Conservation (phyloP, 2,329 filamentous ascomycete species). For the Curvularia lunata region DNA sequence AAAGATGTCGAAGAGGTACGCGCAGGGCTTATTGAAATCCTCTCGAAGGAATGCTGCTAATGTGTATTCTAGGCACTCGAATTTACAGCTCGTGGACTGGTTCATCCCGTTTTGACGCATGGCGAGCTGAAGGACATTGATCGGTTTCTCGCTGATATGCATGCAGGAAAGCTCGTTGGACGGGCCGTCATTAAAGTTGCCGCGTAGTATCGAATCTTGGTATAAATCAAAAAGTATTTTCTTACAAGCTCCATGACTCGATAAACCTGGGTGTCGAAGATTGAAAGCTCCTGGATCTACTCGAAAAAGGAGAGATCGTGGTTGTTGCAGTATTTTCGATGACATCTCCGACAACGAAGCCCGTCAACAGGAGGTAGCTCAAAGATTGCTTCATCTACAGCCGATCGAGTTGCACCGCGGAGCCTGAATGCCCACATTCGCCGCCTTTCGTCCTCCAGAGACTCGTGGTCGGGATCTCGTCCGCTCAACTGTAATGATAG, state of each 20-base stretch:
- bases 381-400: background rate
- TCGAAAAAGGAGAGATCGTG: background rate
- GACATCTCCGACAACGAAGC: background rate
- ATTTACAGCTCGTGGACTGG: slow-evolving; percentile 53
- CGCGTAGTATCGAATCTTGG: slow-evolving; percentile 2
- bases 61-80: slow-evolving; percentile 46
- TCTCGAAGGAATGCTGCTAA: background rate
- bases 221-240: background rate
- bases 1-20: slow-evolving; percentile 52
- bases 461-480: background rate
- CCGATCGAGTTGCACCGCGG: background rate
- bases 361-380: background rate
- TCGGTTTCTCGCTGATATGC: slow-evolving; percentile 50
- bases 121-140: slow-evolving; percentile 50
- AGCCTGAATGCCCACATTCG: background rate
- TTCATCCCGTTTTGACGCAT: slow-evolving; percentile 50
- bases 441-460: background rate
- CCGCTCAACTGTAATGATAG: background rate
- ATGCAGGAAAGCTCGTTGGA: slow-evolving; percentile 49
- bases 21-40: no score
- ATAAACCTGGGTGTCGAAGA: background rate
- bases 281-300: background rate
- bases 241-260: background rate
- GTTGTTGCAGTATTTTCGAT: background rate
- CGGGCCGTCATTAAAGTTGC: slow-evolving; percentile 52